phyloP scores from a whole-genome alignment of 805 yeast species.

The Saccharomycopsis fodiens region DNA sequence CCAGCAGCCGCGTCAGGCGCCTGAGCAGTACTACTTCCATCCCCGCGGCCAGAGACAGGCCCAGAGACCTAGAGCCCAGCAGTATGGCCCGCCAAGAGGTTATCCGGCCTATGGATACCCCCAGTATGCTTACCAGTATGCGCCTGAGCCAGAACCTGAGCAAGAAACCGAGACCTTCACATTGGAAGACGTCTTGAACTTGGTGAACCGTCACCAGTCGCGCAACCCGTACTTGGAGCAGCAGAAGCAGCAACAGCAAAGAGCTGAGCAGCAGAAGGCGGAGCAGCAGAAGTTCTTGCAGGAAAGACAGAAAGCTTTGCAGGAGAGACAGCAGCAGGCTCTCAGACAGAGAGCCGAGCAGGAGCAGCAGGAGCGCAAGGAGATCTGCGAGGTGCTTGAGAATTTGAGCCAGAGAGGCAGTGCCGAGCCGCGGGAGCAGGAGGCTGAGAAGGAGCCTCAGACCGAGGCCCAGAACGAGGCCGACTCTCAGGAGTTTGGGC shows the following conservation, averaged over 20 bases:
- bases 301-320: constrained; percentile 1
- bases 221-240: constrained; percentile 6
- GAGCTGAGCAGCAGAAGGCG: not conserved
- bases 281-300: constrained; percentile 4
- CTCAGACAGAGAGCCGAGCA: too few relatives aligned
- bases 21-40: not conserved
- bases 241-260: not conserved
- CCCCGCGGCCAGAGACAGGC: not conserved
- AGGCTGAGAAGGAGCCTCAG: constrained; percentile 5
- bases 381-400: not conserved
- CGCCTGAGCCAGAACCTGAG: constrained; percentile 11
- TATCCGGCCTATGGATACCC: constrained; percentile 1
- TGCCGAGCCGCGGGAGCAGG: constrained; percentile 4
- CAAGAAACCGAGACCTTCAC: constrained; percentile 16
- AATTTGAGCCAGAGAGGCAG: not conserved
- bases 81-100: too few relatives aligned
- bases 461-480: too few relatives aligned
- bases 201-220: constrained; percentile 15
- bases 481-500: too few relatives aligned
- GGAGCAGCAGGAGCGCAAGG: not conserved
- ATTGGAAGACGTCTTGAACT: constrained; percentile 18
- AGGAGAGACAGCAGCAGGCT: not conserved
- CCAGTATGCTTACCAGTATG: not conserved
- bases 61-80: too few relatives aligned
- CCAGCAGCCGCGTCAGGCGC: constrained; percentile 7